Percentiles rank a stretch among this genome's conserved stretches.
Evolutionary conservation across 2,329 filamentous ascomycete genomes (phyloP).

Genomic region (Alternaria infectoria): DNA sequence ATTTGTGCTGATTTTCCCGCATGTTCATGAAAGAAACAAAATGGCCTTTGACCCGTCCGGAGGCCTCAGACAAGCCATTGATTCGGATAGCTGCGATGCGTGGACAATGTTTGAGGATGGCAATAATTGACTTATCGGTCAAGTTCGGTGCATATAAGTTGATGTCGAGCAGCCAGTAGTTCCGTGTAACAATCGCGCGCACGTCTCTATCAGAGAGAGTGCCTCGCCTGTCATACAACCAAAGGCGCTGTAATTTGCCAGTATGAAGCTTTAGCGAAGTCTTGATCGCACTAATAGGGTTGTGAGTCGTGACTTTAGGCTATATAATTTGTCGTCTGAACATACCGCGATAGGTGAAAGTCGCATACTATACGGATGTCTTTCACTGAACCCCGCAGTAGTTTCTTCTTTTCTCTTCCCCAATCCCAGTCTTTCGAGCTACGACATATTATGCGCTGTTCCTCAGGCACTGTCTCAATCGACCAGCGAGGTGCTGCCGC

Average conservation of each 20-base stretch:
- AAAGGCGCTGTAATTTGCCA: neutral
- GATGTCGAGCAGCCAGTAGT: neutral
- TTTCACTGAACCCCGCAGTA: neutral
- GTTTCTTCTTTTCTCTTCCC: neutral
- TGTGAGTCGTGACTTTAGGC: neutral
- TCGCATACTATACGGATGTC: no score
- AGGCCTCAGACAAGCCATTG: no score
- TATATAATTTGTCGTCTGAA: no score
- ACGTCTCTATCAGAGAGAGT: neutral
- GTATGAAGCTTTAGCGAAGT: neutral
- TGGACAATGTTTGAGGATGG: neutral
- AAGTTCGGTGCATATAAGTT: neutral
- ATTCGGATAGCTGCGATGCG: neutral
- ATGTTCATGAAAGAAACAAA: neutral
- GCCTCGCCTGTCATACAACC: neutral
- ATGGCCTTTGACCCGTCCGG: neutral
- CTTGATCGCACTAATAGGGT: no score
- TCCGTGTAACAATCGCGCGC: neutral
- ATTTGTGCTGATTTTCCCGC: neutral
- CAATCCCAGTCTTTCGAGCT: neutral
- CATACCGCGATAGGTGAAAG: neutral
- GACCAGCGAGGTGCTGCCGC: no score
- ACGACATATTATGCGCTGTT: neutral
- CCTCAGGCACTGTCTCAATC: no score
- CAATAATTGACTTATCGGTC: neutral